These are phyloP conservation scores for Metschnikowia henanensis DNA, from an alignment of 805 yeast genomes.

Conservation along the genomic window DNA sequence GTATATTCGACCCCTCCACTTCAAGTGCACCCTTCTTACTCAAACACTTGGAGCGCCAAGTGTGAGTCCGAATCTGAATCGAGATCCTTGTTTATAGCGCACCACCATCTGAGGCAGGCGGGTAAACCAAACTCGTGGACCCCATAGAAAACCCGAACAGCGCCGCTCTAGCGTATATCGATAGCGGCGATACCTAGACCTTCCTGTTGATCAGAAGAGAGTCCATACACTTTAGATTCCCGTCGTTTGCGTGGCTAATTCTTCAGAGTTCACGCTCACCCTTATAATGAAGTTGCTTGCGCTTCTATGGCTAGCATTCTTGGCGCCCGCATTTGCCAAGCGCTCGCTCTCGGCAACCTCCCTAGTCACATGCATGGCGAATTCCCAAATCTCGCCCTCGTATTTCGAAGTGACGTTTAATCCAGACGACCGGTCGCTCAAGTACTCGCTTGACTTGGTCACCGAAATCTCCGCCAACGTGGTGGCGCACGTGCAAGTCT, in stretches of 20 bases:
- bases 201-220: too few relatives aligned
- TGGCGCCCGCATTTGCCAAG: conserved; percentile 19
- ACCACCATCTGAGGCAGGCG: too few relatives aligned
- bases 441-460: conserved; percentile 66
- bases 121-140: too few relatives aligned
- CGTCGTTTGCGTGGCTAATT: background rate
- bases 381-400: conserved; percentile 70
- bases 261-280: background rate
- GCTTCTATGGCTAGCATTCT: conserved; percentile 13
- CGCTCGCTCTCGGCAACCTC: conserved; percentile 59
- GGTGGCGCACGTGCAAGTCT: conserved; percentile 68
- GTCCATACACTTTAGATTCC: background rate
- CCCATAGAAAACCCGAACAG: too few relatives aligned
- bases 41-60: background rate
- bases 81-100: background rate
- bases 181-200: too few relatives aligned
- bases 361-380: conserved; percentile 82
- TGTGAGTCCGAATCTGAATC: too few relatives aligned
- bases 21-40: background rate
- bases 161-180: too few relatives aligned
- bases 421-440: conserved; percentile 67
- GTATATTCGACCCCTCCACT: background rate
- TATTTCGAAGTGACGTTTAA: conserved; percentile 73
- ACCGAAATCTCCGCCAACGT: conserved; percentile 69
- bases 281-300: conserved; percentile 9